Percentiles rank a stretch among this genome's conserved stretches.
phyloP scores from a whole-genome alignment of 148 eudicot species.

The Fagopyrum tataricum region DNA sequence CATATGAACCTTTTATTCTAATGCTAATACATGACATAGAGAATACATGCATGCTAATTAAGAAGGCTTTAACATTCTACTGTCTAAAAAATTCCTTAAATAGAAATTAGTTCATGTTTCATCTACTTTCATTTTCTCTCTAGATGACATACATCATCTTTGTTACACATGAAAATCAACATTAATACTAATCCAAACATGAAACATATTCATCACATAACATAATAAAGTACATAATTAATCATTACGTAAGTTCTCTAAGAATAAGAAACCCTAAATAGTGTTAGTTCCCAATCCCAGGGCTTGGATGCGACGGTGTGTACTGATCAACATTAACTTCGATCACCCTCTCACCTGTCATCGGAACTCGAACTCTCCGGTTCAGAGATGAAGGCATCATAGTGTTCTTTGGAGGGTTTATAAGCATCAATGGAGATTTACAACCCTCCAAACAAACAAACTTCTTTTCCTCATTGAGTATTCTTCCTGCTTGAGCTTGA shows the following conservation, averaged over 20 bases:
- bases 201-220: background rate
- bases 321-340: background rate
- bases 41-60: no score
- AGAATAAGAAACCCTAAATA: background rate
- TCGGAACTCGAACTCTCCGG: background rate
- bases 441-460: background rate
- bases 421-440: background rate
- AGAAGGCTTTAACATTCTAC: no score
- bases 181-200: background rate
- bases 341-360: background rate
- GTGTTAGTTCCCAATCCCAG: conserved; percentile 2
- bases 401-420: background rate
- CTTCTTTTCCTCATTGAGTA: background rate
- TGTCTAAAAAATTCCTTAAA: background rate
- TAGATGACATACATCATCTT: background rate
- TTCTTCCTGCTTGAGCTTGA: background rate
- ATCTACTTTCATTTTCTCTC: background rate
- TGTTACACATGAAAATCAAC: background rate
- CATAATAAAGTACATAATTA: background rate
- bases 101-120: no score
- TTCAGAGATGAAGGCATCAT: background rate
- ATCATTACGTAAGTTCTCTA: background rate
- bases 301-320: background rate
- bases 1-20: no score
- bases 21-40: no score